Percentiles rank a stretch among this genome's conserved stretches.
phyloP scores from a whole-genome alignment of 192 early-diverging fungal species.

The Gamsiella multidivaricata region DNA sequence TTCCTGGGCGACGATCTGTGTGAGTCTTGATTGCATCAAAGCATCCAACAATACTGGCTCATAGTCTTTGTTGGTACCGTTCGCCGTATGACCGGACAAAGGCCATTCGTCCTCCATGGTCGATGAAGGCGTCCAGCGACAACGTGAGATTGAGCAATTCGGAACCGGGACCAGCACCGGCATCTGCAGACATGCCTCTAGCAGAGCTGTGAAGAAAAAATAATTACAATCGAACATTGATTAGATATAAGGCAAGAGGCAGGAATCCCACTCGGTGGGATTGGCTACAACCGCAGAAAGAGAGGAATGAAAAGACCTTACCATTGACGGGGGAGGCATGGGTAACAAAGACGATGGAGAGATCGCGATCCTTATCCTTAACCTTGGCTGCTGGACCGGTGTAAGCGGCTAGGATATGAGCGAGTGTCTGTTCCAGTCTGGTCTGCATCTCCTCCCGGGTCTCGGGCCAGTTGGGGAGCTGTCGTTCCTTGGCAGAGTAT shows the following conservation, averaged over 20 bases:
- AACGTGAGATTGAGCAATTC: conserved; percentile 50
- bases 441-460: conserved; percentile 37
- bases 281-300: neutral
- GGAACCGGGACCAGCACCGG: conserved; percentile 41
- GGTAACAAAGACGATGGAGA: conserved; percentile 45
- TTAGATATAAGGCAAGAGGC: too few relatives aligned
- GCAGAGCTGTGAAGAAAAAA: conserved; percentile 16
- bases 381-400: neutral
- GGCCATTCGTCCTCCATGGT: neutral
- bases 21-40: conserved; percentile 16
- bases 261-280: neutral
- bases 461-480: conserved; percentile 40
- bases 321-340: conserved; percentile 54
- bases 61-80: neutral
- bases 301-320: neutral
- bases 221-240: too few relatives aligned
- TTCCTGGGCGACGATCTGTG: conserved; percentile 10
- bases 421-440: conserved; percentile 8
- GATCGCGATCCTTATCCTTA: conserved; percentile 9
- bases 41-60: neutral
- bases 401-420: conserved; percentile 21
- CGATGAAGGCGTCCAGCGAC: conserved; percentile 28
- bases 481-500: conserved; percentile 20
- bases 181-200: conserved; percentile 41
- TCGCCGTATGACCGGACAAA: neutral